Evolutionary conservation across 768 basidiomycete species (phyloP).

Genomic region (Rickenella mellea): DNA sequence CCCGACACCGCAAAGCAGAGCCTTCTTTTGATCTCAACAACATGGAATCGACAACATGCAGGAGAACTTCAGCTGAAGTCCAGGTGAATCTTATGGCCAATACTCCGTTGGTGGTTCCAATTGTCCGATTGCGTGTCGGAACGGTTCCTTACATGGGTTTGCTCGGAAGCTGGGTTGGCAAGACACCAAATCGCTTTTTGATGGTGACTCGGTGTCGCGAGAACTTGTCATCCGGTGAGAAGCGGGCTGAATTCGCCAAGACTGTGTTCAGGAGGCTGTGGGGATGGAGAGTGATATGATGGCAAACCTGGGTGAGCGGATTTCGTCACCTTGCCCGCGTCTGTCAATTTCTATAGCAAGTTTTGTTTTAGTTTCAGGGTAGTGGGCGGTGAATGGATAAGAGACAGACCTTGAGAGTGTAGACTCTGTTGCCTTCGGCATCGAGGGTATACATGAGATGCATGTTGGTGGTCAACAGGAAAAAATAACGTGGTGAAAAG

Average conservation of each 20-base stretch:
- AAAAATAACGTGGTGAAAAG: not conserved
- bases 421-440: conserved; percentile 67
- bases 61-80: too few species aligned
- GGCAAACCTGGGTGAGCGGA: conserved; percentile 91
- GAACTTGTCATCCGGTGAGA: conserved; percentile 99
- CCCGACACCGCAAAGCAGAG: too few species aligned
- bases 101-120: too few species aligned
- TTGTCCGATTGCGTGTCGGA: too few species aligned
- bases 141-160: conserved; percentile 75
- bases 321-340: conserved; percentile 77
- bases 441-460: conserved; percentile 95
- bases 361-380: conserved; percentile 1
- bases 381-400: not conserved
- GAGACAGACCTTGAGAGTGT: conserved; percentile 80
- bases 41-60: too few species aligned
- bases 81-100: too few species aligned
- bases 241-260: conserved; percentile 58
- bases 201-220: conserved; percentile 95
- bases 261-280: not conserved
- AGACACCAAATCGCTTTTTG: conserved; percentile 85
- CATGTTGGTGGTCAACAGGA: conserved; percentile 40
- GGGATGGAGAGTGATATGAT: not conserved
- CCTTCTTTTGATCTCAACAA: too few species aligned
- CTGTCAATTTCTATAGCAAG: conserved; percentile 68
- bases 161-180: conserved; percentile 81